phyloP scores from a whole-genome alignment of 495 filamentous ascomycete species.

The Penicillium canescens region DNA sequence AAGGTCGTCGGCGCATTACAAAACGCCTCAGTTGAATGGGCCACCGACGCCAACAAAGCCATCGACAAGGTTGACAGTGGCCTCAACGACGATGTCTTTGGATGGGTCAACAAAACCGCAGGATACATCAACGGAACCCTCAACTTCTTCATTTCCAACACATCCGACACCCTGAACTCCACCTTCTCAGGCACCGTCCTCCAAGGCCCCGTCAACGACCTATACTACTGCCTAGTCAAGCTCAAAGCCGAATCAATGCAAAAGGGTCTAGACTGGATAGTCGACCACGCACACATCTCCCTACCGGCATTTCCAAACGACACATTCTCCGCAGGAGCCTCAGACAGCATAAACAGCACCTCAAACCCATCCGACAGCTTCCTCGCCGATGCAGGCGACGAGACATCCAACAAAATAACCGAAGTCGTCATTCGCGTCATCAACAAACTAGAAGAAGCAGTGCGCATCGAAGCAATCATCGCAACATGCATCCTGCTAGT shows the following conservation, averaged over 20 bases:
- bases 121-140: slow-evolving; percentile 81
- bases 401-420: slow-evolving; percentile 77
- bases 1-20: slow-evolving; percentile 73
- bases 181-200: slow-evolving; percentile 83
- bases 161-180: slow-evolving; percentile 65
- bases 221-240: slow-evolving; percentile 75
- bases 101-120: slow-evolving; percentile 85
- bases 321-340: slow-evolving; percentile 80
- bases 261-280: slow-evolving; percentile 85
- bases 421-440: slow-evolving; percentile 68
- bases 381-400: slow-evolving; percentile 66
- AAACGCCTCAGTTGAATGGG: slow-evolving; percentile 75
- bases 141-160: slow-evolving; percentile 74
- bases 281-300: slow-evolving; percentile 78
- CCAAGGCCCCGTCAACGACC: slow-evolving; percentile 66
- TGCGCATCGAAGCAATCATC: slow-evolving; percentile 76
- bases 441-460: slow-evolving; percentile 58
- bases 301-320: slow-evolving; percentile 78
- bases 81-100: slow-evolving; percentile 82
- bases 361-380: slow-evolving; percentile 60
- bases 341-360: slow-evolving; percentile 55
- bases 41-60: slow-evolving; percentile 70
- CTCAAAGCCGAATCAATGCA: slow-evolving; percentile 75
- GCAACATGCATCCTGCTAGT: slow-evolving; percentile 66
- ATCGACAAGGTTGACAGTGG: slow-evolving; percentile 66